Base-by-base conservation (phyloP, 2,329 filamentous ascomycete genomes). In the Talaromyces sp. region DNA sequence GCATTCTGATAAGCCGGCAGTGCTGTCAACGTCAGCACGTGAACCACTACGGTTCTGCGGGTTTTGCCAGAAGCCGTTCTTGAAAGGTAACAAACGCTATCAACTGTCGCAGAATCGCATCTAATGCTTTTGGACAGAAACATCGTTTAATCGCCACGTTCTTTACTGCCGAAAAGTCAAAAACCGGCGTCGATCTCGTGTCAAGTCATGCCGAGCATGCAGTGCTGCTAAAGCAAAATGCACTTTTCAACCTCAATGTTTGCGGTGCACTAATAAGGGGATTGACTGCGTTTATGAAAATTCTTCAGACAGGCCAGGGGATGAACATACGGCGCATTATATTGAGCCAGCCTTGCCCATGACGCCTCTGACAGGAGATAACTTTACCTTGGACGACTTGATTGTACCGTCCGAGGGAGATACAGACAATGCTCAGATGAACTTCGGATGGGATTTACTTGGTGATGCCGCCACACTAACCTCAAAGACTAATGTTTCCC, bases 251-350 rank as follows among this genome's bases (percentile, higher is more conserved):
- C 18, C 58, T 21, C 58, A 28, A 25, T 60, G 58, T 18, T 16
- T 44, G 46, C 58, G 58, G 16, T 60, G 58, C 21, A 55, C 28
- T 5, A 54, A n/a, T 35, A 60, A 44, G 28, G 46, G 35, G 1
- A 28, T 60, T 18, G 37, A 60, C 4, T 60, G 58, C 12, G 58
- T 60, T 11, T 60, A 54, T n/a, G 58, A 60, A 16, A 60, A 21
- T 12, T 3, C 5, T n/a, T 4, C 44, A 7, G 28, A 39, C 31
- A 11, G 46, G n/a, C 14, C 21, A 9, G 23, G 18, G 2, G 40
- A 37, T 12, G 25, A 48, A 12, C 42, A 50, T 16, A 14, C 23
- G 35, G 57, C 57, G 48, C 48, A 33, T 48, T 6, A 23, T 6
- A 50, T 4, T 37, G 9, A 31, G 1, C 18, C 31, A 4, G 57